A percentile compares a stretch with the other conserved stretches of the same genome.
Evolutionary conservation across 257 asterid species (phyloP).

Genomic region (Ophiorrhiza pumila): DNA sequence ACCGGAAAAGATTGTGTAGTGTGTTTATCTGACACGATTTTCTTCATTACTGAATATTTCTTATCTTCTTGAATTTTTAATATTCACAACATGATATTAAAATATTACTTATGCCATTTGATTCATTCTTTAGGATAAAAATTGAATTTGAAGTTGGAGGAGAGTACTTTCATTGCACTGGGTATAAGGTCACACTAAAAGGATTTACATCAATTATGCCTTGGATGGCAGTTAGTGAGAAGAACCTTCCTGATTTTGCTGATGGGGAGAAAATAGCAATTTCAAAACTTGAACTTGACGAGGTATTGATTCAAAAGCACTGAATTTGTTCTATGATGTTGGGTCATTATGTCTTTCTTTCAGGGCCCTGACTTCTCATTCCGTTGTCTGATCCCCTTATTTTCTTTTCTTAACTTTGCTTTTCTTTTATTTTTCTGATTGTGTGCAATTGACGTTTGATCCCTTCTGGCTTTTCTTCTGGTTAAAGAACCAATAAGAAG

Average conservation of each 20-base stretch:
- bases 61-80: no score
- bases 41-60: background rate
- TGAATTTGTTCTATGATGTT: background rate
- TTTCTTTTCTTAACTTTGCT: background rate
- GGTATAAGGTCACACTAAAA: slow-evolving; percentile 56
- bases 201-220: slow-evolving; percentile 92
- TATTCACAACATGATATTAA: background rate
- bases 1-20: background rate
- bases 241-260: slow-evolving; percentile 64
- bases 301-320: slow-evolving; percentile 38
- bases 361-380: background rate
- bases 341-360: background rate
- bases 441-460: background rate
- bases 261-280: slow-evolving; percentile 60
- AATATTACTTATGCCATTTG: slow-evolving; percentile 13
- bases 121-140: slow-evolving; percentile 46
- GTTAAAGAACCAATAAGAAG: background rate
- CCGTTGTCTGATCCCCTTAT: background rate
- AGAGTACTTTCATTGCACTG: slow-evolving; percentile 67
- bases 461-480: background rate
- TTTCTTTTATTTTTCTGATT: no score
- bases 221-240: slow-evolving; percentile 79
- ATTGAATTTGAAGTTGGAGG: slow-evolving; percentile 71
- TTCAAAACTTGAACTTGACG: slow-evolving; percentile 60
- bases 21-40: background rate